These are phyloP conservation scores for Turnera subulata DNA, from an alignment of 345 rosid genomes.

Conservation along the genomic window DNA sequence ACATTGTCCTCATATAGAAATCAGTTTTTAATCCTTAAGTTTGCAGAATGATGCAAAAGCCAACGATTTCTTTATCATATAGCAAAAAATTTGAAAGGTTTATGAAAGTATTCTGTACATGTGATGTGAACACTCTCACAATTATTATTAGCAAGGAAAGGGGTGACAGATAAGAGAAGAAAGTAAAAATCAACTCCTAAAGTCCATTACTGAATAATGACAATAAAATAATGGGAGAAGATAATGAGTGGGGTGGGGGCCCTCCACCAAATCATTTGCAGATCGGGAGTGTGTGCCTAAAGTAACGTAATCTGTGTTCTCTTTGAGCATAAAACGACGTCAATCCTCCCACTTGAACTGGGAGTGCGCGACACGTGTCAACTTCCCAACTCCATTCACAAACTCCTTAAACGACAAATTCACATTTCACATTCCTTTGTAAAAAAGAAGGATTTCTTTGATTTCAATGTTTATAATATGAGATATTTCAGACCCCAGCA, in stretches of 20 bases:
- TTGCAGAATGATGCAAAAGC: no score
- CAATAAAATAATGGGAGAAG: neutral
- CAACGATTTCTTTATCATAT: no score
- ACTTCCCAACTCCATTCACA: constrained; percentile 33
- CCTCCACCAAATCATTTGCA: neutral
- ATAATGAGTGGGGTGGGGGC: neutral
- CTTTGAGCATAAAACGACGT: neutral
- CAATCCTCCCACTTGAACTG: constrained; percentile 23
- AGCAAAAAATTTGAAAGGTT: no score
- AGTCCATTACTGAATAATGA: neutral
- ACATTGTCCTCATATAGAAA: no score
- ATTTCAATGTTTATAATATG: no score
- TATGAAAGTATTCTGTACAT: no score
- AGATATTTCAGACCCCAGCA: no score
- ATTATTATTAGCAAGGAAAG: neutral
- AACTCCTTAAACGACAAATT: constrained; percentile 17
- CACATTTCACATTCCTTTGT: neutral
- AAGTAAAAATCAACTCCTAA: neutral
- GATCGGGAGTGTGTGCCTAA: neutral
- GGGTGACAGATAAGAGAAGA: neutral
- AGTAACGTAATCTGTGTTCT: neutral
- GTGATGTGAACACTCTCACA: no score
- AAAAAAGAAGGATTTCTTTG: no score
- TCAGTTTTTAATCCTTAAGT: no score
- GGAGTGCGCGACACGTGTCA: constrained; percentile 53